Base-by-base conservation (phyloP, 1,284 basidiomycete genomes). In the Exobasidium rhododendri region DNA sequence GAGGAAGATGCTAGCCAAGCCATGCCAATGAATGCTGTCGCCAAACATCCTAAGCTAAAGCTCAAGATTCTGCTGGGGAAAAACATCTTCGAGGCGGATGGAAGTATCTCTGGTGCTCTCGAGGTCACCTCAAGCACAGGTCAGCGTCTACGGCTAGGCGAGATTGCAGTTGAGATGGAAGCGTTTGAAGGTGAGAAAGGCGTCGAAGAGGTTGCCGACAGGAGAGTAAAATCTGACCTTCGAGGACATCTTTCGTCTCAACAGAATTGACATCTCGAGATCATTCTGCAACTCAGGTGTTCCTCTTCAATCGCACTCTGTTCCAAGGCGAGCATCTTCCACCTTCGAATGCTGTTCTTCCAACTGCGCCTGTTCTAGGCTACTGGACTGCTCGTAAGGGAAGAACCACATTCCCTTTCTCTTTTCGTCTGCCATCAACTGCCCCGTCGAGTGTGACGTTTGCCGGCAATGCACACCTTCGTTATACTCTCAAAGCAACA, bases 331-430 rank as follows among this genome's bases (percentile, higher is more conserved):
- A 69, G 20, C 69, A 69, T 13, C 61, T 76, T 4, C 74, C 74
- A 10, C 74, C 74, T 22, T 76, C 71, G 10, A 76, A 76, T 32
- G 74, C 74, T 20, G 74, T 74, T 13, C 32, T 73, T 3, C 74
- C 74, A 22, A 57, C 71, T 14, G 69, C 73, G 20, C 74, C 74
- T 43, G 35, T 64, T 60, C 63, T 66, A 14, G 72, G 72, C 26
- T 71, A 74, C 56, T 76, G 74, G 74, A 66, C 73, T 5, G 73
- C 74, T 4, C 61, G 74, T 20, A 76, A 76, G 40, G 74, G 74
- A 30, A 64, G 68, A 26, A 76, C 74, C 2, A 67, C 74, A 1
- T 76, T 76, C 44, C 71, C 74, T 0, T 76, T 76, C 50, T 64
- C 64, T 49, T 74, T 74, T 61, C 65, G 62, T n/a, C 43, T 76